Evolutionary conservation across 1,284 basidiomycete species (phyloP).

Genomic region (Xerocomus cyaneibrunnescens): DNA sequence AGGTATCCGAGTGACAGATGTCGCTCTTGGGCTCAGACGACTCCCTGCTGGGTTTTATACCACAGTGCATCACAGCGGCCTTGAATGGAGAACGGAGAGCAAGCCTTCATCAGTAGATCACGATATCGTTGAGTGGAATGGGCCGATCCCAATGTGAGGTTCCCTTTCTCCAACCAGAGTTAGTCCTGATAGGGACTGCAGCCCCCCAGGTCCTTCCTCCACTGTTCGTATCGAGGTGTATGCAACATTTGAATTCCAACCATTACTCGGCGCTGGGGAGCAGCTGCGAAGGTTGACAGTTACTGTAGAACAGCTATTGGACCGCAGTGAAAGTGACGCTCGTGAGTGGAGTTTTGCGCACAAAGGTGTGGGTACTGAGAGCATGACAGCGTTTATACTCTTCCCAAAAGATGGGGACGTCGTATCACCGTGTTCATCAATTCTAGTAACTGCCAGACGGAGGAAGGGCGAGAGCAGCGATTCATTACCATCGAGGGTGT

Average conservation of each 20-base stretch:
- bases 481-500: not conserved
- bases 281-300: not conserved
- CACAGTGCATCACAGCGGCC: not conserved
- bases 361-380: not conserved
- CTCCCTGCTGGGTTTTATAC: not conserved
- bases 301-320: not conserved
- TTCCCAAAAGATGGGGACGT: not conserved
- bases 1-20: not conserved
- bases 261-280: not conserved
- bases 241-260: not conserved
- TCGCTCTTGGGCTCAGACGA: not conserved
- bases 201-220: not conserved
- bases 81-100: not conserved
- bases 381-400: not conserved
- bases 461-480: not conserved
- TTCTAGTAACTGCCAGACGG: not conserved
- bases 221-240: not conserved
- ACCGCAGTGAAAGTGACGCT: not conserved
- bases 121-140: not conserved
- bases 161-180: not conserved
- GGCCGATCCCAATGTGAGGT: not conserved
- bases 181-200: not conserved
- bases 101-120: not conserved
- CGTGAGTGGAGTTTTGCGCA: not conserved
- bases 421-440: not conserved